Evolutionary conservation across 2,329 filamentous ascomycete species (phyloP).

Genomic region (Colletotrichum sp.): DNA sequence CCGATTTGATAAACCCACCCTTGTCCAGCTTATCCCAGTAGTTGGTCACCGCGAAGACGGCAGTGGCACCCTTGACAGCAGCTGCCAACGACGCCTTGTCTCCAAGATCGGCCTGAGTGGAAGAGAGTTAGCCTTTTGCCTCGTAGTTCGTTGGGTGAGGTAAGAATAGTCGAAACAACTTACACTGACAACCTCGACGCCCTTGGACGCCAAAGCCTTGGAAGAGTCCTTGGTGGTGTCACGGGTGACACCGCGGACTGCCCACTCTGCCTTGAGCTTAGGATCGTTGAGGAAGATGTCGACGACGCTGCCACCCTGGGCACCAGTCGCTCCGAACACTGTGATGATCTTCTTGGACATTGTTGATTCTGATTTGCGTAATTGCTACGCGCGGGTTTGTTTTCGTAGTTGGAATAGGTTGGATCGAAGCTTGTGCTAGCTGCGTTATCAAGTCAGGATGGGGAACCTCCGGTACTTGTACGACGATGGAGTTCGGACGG

Average conservation of each 20-base stretch:
- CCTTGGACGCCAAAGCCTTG: slow-evolving; percentile 46
- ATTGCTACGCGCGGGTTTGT: not conserved
- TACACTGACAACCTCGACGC: slow-evolving; percentile 54
- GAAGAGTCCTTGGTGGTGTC: slow-evolving; percentile 47
- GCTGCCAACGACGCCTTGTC: slow-evolving; percentile 46
- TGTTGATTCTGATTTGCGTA: not conserved
- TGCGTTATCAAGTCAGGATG: not conserved
- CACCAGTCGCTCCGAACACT: slow-evolving; percentile 64
- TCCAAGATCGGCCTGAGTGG: slow-evolving; percentile 50
- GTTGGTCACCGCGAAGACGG: slow-evolving; percentile 59
- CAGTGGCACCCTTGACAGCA: slow-evolving; percentile 49
- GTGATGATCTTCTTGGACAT: slow-evolving; percentile 49
- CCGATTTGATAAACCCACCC: not conserved
- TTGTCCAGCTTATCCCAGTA: slow-evolving; percentile 50
- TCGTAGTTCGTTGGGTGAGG: not conserved
- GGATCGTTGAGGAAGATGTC: slow-evolving; percentile 40
- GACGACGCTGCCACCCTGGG: slow-evolving; percentile 64
- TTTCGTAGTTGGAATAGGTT: not conserved
- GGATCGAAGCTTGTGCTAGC: not conserved
- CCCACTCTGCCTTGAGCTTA: slow-evolving; percentile 50
- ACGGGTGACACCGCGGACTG: slow-evolving; percentile 61
- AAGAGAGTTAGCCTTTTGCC: not conserved
- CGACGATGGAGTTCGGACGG: not conserved
- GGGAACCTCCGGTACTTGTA: not conserved
- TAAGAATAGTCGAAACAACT: slow-evolving; percentile 20